A percentile compares a stretch with the other conserved stretches of the same genome.
Conservation (phyloP, 164 flowering plant genomes). For the Chimonanthus salicifolius region DNA sequence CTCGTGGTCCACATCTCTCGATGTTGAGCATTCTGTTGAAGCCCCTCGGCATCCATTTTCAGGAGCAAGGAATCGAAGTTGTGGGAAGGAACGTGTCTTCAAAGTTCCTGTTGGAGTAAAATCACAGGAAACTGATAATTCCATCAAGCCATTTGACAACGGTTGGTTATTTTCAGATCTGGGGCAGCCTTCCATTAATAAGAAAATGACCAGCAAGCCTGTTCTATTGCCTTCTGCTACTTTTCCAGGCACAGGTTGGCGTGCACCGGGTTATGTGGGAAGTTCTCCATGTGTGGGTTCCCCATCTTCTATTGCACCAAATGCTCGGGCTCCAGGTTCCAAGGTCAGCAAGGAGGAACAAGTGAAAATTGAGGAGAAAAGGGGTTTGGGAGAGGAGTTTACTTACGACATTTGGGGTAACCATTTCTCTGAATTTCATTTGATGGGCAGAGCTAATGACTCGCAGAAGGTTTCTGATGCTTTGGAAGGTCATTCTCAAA, state of each 20-base stretch:
- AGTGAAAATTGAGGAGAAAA: conserved; percentile 24
- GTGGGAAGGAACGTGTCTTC: conserved; percentile 14
- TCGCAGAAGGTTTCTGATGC: conserved; percentile 24
- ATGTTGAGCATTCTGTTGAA: conserved; percentile 23
- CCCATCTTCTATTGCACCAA: conserved; percentile 46
- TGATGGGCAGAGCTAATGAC: conserved; percentile 23
- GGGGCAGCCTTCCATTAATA: conserved; percentile 22
- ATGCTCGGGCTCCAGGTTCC: conserved; percentile 89
- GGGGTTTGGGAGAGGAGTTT: conserved; percentile 27
- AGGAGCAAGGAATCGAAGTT: conserved; percentile 8
- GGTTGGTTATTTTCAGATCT: conserved; percentile 15
- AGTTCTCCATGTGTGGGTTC: conserved; percentile 30
- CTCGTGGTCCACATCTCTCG: conserved; percentile 26
- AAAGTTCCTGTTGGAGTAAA: conserved; percentile 13
- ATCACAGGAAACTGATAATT: conserved; percentile 11
- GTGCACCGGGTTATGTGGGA: conserved; percentile 13
- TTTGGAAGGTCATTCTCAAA: conserved; percentile 39
- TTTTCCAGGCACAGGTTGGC: conserved; percentile 38
- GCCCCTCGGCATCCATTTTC: conserved; percentile 25
- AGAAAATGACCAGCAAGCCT: conserved; percentile 27
- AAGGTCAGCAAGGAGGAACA: conserved; percentile 30
- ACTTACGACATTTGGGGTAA: conserved; percentile 88
- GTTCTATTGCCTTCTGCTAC: conserved; percentile 58
- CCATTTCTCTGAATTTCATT: conserved; percentile 52
- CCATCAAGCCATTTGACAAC: conserved; percentile 11